A percentile compares a stretch with the other conserved stretches of the same genome.
Conservation (phyloP, 768 basidiomycete genomes). For the Boletus pseudopeckii region DNA sequence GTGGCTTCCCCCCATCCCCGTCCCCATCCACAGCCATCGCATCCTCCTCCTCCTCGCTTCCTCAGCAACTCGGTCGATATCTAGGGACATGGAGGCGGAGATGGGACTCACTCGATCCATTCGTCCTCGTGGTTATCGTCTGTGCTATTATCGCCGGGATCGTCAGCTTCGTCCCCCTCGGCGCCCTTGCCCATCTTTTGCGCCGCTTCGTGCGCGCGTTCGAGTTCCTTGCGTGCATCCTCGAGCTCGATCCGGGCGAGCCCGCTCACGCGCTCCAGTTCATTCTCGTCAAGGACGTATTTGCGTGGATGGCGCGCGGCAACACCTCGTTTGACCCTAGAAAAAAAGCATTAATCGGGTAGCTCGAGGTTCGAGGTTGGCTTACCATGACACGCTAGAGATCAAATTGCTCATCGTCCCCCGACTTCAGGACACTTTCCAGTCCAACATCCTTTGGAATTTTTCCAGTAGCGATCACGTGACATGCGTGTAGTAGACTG, state of each 20-base stretch:
- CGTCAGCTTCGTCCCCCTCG: conserved; percentile 65
- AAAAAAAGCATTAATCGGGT: not conserved
- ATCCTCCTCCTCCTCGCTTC: conserved; percentile 45
- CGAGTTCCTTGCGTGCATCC: conserved; percentile 82
- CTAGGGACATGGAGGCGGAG: conserved; percentile 4
- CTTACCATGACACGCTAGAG: conserved; percentile 62
- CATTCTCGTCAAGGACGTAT: conserved; percentile 87
- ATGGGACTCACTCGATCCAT: conserved; percentile 84
- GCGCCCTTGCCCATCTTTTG: conserved; percentile 65
- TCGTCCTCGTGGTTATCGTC: conserved; percentile 47
- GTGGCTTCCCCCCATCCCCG: conserved; percentile 14
- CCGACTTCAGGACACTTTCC: not conserved
- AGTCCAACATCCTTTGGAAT: not conserved
- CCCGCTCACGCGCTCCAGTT: conserved; percentile 84
- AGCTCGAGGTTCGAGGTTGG: not conserved
- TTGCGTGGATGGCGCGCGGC: conserved; percentile 72
- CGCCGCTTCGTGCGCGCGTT: conserved; percentile 75
- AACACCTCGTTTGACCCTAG: conserved; percentile 77
- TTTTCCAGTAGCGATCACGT: conserved; percentile 18
- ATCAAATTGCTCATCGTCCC: conserved; percentile 67
- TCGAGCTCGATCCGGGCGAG: conserved; percentile 87
- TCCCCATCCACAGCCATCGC: conserved; percentile 61
- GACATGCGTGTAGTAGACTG: not conserved
- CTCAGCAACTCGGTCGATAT: conserved; percentile 18
- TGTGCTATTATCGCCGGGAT: conserved; percentile 40